Base-by-base conservation (phyloP, 495 filamentous ascomycete genomes). In the Trypethelium eluteriae region DNA sequence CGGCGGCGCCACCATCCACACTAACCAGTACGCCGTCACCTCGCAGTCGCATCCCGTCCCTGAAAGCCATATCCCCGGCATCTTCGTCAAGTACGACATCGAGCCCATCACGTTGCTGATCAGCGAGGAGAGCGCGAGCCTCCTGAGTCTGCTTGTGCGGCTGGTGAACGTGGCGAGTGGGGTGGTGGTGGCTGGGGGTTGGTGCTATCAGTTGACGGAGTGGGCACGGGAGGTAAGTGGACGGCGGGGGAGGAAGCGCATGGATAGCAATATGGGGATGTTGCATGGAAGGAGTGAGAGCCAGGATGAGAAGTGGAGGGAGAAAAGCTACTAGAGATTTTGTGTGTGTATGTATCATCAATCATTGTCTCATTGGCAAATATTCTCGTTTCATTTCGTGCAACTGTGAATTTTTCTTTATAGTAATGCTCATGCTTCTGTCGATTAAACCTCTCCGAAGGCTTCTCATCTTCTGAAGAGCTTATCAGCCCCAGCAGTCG, bases 61-160 rank as follows among this genome's bases (percentile, higher is more conserved):
- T 64, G 89, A 96, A 75, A 85, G 81, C 66, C 79, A 81, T 7
- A 84, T 96, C 5, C 94, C 94, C 1, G 95, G 95, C 11, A 89
- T 99, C 70, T 99, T 96, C 77, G 92, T 99, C 83, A 98, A 98
- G 81, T 99, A 93, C 75, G 93, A 98, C 77, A 97, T 99, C 74
- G 94, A 99, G 84, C 94, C 94, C 3, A 93, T 99, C 71, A 75
- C 91, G 70, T 79, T 99, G 38, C 86, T 88, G 35, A 86, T 99
- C 64, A 87, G 87, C 69, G 94, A 97, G 79, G 86, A 87, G 72
- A 82, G 93, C 70, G 86, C 85, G 49, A 81, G 88, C 18, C 81
- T 97, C 64, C 75, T 96, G 65, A 79, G 81, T 34, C 83, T 98
- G 72, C 46, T 92, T 44, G 82, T 99, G 70, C 84, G 93, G 73